Conservation (phyloP, 2,329 filamentous ascomycete species). For the Orbilia brochopaga region DNA sequence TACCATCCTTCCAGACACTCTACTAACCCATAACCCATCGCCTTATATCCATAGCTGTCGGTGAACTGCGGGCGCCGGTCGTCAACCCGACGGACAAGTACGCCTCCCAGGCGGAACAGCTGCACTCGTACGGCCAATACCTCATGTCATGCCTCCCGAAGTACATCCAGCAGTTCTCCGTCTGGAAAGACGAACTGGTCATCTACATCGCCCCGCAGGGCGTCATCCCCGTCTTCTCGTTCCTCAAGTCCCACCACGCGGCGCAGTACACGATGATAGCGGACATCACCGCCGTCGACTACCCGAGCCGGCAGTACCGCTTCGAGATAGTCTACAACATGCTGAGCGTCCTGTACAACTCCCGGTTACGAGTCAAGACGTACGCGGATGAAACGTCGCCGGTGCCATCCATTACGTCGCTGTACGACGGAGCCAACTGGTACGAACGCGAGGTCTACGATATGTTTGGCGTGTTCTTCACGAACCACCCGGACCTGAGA, state of each 20-base stretch:
- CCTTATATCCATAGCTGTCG: conserved; percentile 58
- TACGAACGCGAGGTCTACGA: conserved; percentile 98
- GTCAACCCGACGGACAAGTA: conserved; percentile 79
- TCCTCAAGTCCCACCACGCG: conserved; percentile 96
- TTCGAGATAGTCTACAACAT: conserved; percentile 99
- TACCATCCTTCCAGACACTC: conserved; percentile 17
- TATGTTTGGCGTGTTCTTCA: conserved; percentile 95
- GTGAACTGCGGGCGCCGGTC: conserved; percentile 68
- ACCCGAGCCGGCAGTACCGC: conserved; percentile 89
- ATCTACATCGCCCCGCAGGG: conserved; percentile 89
- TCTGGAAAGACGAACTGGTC: conserved; percentile 98
- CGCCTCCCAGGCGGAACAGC: conserved; percentile 79
- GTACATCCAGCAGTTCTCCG: conserved; percentile 98
- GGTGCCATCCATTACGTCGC: conserved; percentile 81
- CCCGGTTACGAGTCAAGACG: conserved; percentile 95
- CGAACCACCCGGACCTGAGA: conserved; percentile 90
- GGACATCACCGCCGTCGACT: conserved; percentile 93
- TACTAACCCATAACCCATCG: conserved; percentile 8
- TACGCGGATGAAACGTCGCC: conserved; percentile 96
- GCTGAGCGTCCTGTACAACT: conserved; percentile 93
- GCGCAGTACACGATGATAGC: conserved; percentile 95
- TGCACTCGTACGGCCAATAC: conserved; percentile 96
- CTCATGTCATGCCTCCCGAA: conserved; percentile 95
- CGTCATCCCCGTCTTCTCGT: conserved; percentile 87
- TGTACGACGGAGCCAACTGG: conserved; percentile 98